Base-by-base conservation (phyloP, 495 filamentous ascomycete genomes). In the Aspergillus bertholletiae region DNA sequence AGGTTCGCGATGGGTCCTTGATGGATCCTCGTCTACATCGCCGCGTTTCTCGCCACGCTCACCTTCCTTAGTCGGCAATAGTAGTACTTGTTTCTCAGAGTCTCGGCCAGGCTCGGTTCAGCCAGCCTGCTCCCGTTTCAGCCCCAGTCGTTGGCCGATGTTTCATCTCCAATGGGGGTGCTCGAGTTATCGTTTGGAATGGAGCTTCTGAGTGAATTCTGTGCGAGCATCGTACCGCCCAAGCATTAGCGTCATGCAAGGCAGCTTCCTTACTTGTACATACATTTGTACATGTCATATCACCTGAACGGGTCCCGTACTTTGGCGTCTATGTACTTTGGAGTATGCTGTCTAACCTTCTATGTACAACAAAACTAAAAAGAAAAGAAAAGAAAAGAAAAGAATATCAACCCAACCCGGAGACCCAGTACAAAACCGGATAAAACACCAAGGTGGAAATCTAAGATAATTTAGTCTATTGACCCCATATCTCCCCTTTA, bases 401-500 rank as follows among this genome's bases (percentile, higher is more conserved):
- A 43, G 5, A 7, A 43, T 8, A 18, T 35, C 46, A n/a, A 49
- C 27, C n/a, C 7, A 35, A 23, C 6, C 23, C 27, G 2, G 9
- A 13, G 37, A 15, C 17, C 5, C 17, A 17, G n/a, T 9, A 35
- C n/a, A 21, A 34, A 49, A 35, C 9, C 6, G n/a, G 28, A 18
- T 7, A 12, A 5, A 34, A 13, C n/a, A n/a, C n/a, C n/a, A n/a
- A 34, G 18, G 20, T 3, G 27, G 7, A 12, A 32, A 28, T 5
- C 13, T 12, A 15, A 20, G 20, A 7, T 18, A 18, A 18, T 21
- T 7, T 20, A 44, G 35, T 30, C 50, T 27, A 43, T 34, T 43
- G 26, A 45, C 22, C 23, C 39, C 50, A 23, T 4, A 13, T 20
- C 13, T 44, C 34, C 32, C 51, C 45, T 45, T 55, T 65, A 74